Base-by-base conservation (phyloP, 2,329 filamentous ascomycete species). In the Sporothrix pallida region DNA sequence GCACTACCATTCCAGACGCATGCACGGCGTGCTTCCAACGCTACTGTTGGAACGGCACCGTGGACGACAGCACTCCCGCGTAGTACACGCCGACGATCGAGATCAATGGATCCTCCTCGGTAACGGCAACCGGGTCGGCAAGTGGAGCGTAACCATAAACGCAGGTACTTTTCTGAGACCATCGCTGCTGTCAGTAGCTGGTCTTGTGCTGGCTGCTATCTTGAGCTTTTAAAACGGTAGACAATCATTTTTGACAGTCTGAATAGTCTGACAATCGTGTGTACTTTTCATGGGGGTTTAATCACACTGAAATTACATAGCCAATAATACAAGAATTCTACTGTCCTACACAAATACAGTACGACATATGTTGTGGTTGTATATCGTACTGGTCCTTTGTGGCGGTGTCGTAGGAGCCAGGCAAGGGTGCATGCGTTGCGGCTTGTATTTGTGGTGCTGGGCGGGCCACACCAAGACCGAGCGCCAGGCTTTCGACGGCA, bases 21-120 rank as follows among this genome's bases (percentile, higher is more conserved):
- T 56, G 52, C 20, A 56, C 52, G 20, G 17, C 17, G 52, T 56
- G 52, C 52, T 56, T 56, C 52, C 52, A 56, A n/a, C 52, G 52
- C 12, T 23, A 56, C 20, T 56, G 52, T 23, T 56, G 52, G 52
- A 56, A 56, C 17, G 52, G 52, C 4, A 56, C 52, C 17, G 52
- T 56, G 3, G 52, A 56, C 10, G 52, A 56, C 52, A 56, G 20
- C 20, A 56, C 52, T 3, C 52, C 52, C 17, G 20, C 52, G 20
- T 8, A 15, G 20, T 56, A 56, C 17, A 56, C 17, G 17, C 52
- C 52, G 52, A 56, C 52, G 17, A 23, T 17, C 52, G 52, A 56
- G 10, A 20, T 56, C 17, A 56, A 56, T 20, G 52, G 20, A 56
- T 20, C 52, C 20, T n/a, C 52, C 52, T 56, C 52, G 52, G 20